Conservation (phyloP, 2,329 filamentous ascomycete genomes). For the Hymenotorrendiella dingleyae region DNA sequence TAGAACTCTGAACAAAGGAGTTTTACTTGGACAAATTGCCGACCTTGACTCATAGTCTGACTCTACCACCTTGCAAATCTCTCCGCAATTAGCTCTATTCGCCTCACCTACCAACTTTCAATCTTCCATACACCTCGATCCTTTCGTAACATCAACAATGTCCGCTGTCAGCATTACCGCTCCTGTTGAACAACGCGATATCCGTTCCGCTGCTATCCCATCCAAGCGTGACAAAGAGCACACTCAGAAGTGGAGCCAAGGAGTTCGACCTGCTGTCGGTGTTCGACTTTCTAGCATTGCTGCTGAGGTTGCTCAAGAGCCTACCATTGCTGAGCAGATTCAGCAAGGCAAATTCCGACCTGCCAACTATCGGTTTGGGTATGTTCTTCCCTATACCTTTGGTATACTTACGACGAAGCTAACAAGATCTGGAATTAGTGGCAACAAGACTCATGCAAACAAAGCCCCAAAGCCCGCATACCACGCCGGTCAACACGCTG, state of each 20-base stretch:
- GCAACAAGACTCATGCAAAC: slow-evolving; percentile 21
- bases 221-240: slow-evolving; percentile 30
- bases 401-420: too few species aligned
- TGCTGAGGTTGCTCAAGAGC: neutral
- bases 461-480: slow-evolving; percentile 17
- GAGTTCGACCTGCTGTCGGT: slow-evolving; percentile 19
- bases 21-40: neutral
- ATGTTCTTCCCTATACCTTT: slow-evolving; percentile 5
- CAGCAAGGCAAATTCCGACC: slow-evolving; percentile 24
- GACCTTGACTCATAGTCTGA: slow-evolving; percentile 5
- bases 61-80: neutral
- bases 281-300: slow-evolving; percentile 1
- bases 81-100: neutral
- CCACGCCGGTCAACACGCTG: slow-evolving; percentile 1
- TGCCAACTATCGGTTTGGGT: slow-evolving; percentile 20
- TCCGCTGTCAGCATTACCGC: slow-evolving; percentile 13
- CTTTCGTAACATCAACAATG: slow-evolving; percentile 8
- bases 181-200: slow-evolving; percentile 23
- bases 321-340: neutral
- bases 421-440: neutral
- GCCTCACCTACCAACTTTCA: neutral
- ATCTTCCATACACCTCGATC: neutral
- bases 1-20: slow-evolving; percentile 8
- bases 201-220: slow-evolving; percentile 24
- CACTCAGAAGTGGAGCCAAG: slow-evolving; percentile 25